Evolutionary conservation across 2,329 filamentous ascomycete genomes (phyloP).

Genomic region (Paraphoma sp.): DNA sequence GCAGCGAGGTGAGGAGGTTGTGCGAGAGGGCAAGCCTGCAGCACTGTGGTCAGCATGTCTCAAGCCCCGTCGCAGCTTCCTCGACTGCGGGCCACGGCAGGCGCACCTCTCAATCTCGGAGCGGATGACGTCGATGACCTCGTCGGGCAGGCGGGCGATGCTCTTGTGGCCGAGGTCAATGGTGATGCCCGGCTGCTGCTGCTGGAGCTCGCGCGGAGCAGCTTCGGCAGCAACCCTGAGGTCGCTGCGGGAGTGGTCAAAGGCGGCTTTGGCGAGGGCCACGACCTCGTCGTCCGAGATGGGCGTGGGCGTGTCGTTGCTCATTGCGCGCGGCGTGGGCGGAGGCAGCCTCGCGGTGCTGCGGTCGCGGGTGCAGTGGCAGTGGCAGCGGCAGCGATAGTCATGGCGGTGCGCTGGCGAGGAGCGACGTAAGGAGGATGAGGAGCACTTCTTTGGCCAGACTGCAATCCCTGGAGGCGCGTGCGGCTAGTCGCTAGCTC

Average conservation of each 20-base stretch:
- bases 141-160: constrained; percentile 73
- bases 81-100: background rate
- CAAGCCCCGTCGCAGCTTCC: background rate
- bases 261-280: constrained; percentile 68
- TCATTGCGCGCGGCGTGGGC: constrained; percentile 38
- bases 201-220: constrained; percentile 61
- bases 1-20: constrained; percentile 75
- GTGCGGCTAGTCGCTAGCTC: constrained; percentile 8
- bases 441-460: background rate
- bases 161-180: constrained; percentile 79
- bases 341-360: constrained; percentile 9
- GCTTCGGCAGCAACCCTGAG: constrained; percentile 64
- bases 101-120: constrained; percentile 73
- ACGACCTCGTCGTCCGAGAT: constrained; percentile 71
- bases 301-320: constrained; percentile 50
- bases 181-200: constrained; percentile 71
- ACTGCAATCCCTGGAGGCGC: background rate
- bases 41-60: constrained; percentile 23
- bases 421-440: background rate
- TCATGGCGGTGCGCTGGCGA: constrained; percentile 8
- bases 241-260: constrained; percentile 71
- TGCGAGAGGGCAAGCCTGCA: constrained; percentile 79
- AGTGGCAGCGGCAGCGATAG: constrained; percentile 9
- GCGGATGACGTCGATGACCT: constrained; percentile 77
- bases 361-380: background rate